Conservation (phyloP, 1,284 basidiomycete species). For the Singerocomus inundabilis region DNA sequence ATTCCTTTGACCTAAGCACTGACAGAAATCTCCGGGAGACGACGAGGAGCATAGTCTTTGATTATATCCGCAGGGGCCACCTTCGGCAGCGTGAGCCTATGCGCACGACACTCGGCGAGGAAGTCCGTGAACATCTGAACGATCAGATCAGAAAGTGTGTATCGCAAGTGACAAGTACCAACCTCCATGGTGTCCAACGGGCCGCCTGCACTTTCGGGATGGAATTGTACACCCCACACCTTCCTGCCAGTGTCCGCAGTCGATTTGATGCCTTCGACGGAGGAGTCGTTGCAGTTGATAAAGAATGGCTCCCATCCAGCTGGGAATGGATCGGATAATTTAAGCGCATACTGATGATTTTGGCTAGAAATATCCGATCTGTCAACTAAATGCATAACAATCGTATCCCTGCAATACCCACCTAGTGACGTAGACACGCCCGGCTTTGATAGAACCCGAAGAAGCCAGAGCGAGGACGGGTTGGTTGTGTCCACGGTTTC, state of each 20-base stretch:
- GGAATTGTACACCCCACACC: slow-evolving; percentile 97
- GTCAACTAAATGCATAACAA: slow-evolving; percentile 2
- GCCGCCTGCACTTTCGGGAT: slow-evolving; percentile 91
- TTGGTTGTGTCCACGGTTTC: slow-evolving; percentile 99
- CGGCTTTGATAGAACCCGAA: slow-evolving; percentile 90
- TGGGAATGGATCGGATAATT: slow-evolving; percentile 90
- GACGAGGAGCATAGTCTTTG: slow-evolving; percentile 5
- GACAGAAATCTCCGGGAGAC: slow-evolving; percentile 15
- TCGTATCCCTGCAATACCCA: slow-evolving; percentile 29
- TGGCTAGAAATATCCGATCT: slow-evolving; percentile 49
- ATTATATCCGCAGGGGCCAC: slow-evolving; percentile 9
- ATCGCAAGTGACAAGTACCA: slow-evolving; percentile 15
- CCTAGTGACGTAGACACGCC: slow-evolving; percentile 97
- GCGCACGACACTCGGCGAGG: slow-evolving; percentile 72
- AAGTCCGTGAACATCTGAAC: slow-evolving; percentile 90
- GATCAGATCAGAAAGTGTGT: slow-evolving; percentile 4
- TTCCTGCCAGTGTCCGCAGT: slow-evolving; percentile 83
- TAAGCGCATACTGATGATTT: slow-evolving; percentile 96
- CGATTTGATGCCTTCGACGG: slow-evolving; percentile 96
- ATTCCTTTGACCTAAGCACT: slow-evolving; percentile 14
- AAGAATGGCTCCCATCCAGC: slow-evolving; percentile 96
- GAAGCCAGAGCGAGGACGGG: slow-evolving; percentile 92
- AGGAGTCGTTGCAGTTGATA: slow-evolving; percentile 97
- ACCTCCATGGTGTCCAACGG: slow-evolving; percentile 93
- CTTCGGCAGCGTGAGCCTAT: slow-evolving; percentile 38